phyloP scores from a whole-genome alignment of 768 basidiomycete species.

The Collybia sordida region DNA sequence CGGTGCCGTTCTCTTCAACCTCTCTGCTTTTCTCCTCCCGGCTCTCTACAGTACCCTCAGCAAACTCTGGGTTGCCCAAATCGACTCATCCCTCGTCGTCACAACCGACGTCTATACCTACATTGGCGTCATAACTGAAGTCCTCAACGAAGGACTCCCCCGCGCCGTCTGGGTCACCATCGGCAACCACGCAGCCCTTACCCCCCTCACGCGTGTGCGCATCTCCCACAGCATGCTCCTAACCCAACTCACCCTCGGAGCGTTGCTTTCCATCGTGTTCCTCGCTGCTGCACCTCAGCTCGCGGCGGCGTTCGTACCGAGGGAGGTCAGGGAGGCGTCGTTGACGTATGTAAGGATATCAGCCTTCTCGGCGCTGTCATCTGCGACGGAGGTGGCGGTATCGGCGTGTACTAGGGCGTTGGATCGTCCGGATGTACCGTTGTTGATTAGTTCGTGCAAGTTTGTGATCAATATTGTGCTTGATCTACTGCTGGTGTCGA shows the following conservation, averaged over 20 bases:
- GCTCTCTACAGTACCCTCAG: slow-evolving; percentile 19
- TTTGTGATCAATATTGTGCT: slow-evolving; percentile 16
- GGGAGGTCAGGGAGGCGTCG: slow-evolving; percentile 11
- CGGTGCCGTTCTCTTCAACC: too few species aligned
- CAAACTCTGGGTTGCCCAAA: slow-evolving; percentile 22
- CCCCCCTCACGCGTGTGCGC: not conserved
- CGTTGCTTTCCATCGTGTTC: slow-evolving; percentile 18
- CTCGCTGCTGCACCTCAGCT: slow-evolving; percentile 18
- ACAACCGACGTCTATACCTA: slow-evolving; percentile 22
- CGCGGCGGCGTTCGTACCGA: slow-evolving; percentile 17
- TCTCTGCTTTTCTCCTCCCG: slow-evolving; percentile 17
- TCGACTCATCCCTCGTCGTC: slow-evolving; percentile 18
- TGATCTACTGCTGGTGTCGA: slow-evolving; percentile 17
- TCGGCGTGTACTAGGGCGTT: slow-evolving; percentile 16
- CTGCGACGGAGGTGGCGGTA: slow-evolving; percentile 13
- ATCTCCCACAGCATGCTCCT: slow-evolving; percentile 16
- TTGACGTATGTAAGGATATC: slow-evolving; percentile 16
- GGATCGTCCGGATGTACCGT: slow-evolving; percentile 18
- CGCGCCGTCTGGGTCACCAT: slow-evolving; percentile 16
- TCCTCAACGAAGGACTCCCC: slow-evolving; percentile 21
- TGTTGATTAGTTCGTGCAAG: slow-evolving; percentile 16
- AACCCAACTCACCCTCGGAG: slow-evolving; percentile 11
- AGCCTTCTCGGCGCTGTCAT: slow-evolving; percentile 14
- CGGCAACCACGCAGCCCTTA: not conserved
- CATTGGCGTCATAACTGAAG: slow-evolving; percentile 18